Evolutionary conservation across 176 grass and related monocot genomes (phyloP).

Genomic region (Oryza glumipatula): DNA sequence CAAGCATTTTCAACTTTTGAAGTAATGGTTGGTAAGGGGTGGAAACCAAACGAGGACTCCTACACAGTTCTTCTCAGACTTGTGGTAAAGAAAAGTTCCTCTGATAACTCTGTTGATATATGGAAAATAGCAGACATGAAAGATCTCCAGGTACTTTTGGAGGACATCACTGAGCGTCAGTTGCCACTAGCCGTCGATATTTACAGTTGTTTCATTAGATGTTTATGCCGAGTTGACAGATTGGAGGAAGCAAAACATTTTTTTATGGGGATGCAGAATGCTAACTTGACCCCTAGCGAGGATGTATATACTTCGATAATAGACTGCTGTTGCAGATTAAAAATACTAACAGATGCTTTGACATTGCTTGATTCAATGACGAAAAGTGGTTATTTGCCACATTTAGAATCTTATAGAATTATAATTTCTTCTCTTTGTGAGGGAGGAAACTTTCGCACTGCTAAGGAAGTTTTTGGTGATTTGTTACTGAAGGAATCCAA

Average conservation of each 20-base stretch:
- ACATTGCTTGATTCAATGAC: constrained; percentile 74
- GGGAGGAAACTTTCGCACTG: constrained; percentile 63
- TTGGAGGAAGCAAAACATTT: constrained; percentile 76
- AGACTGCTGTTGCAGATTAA: constrained; percentile 71
- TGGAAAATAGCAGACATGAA: constrained; percentile 65
- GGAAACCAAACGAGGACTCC: constrained; percentile 74
- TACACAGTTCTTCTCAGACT: constrained; percentile 65
- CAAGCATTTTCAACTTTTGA: constrained; percentile 65
- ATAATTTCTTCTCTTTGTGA: constrained; percentile 76
- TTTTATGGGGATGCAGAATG: constrained; percentile 53
- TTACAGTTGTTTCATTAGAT: constrained; percentile 61
- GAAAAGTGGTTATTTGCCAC: constrained; percentile 61
- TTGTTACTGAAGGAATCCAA: constrained; percentile 71
- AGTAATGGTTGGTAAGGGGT: constrained; percentile 58
- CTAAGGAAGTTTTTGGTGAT: constrained; percentile 65
- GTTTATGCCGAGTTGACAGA: constrained; percentile 70
- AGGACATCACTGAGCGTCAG: constrained; percentile 56
- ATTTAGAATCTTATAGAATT: constrained; percentile 67
- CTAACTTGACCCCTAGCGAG: constrained; percentile 53
- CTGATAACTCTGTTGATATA: constrained; percentile 39
- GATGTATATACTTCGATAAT: constrained; percentile 73
- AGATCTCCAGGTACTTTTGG: constrained; percentile 55
- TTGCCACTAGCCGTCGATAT: constrained; percentile 33
- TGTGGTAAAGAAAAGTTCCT: constrained; percentile 58
- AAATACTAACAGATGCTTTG: constrained; percentile 70